A percentile compares a stretch with the other conserved stretches of the same genome.
Conservation (phyloP, 305 asterid species). For the Vinca major region DNA sequence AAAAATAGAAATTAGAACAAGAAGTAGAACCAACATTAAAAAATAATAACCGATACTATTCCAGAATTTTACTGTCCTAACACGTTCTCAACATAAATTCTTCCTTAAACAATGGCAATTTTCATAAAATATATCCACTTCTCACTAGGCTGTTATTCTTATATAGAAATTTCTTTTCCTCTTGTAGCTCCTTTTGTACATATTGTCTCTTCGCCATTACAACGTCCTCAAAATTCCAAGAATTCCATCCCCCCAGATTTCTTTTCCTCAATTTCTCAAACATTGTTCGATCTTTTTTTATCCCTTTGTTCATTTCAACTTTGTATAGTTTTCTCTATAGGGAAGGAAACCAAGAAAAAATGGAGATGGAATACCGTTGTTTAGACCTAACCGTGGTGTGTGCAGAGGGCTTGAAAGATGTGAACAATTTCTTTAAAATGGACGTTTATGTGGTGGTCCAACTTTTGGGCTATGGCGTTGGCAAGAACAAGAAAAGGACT, state of each 20-base stretch:
- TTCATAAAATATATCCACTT: no score
- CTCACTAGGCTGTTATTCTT: no score
- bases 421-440: conserved; percentile 48
- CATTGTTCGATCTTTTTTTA: background rate
- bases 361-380: conserved; percentile 50
- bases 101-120: no score
- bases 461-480: conserved; percentile 44
- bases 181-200: no score
- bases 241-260: background rate
- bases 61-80: no score
- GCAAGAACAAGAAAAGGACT: conserved; percentile 42
- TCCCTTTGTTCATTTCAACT: background rate
- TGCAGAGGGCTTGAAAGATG: conserved; percentile 58
- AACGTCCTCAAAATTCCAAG: background rate
- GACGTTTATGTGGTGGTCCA: conserved; percentile 57
- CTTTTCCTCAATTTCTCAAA: background rate
- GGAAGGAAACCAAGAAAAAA: background rate
- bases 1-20: no score
- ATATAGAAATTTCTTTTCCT: no score
- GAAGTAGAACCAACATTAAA: no score
- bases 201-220: no score
- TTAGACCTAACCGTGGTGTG: conserved; percentile 50
- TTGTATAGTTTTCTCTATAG: background rate
- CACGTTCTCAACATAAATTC: no score
- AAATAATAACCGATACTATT: no score